A percentile compares a stretch with the other conserved stretches of the same genome.
Conservation (phyloP, 2,329 filamentous ascomycete genomes). For the Microcyclospora tardicrescens region DNA sequence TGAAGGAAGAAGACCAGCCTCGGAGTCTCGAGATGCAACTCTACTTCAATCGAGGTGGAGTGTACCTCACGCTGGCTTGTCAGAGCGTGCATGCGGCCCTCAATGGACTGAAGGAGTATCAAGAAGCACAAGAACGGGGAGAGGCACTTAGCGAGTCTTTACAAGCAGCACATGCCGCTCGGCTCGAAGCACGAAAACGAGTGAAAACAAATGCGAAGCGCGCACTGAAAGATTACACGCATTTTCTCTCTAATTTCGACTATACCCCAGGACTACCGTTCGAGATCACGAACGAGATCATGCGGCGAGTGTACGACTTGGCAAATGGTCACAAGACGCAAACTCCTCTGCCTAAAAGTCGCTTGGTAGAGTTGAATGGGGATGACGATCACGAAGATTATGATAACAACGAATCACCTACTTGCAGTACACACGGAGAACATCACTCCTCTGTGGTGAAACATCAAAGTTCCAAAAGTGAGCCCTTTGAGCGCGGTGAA, state of each 20-base stretch:
- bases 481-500: constrained; percentile 20
- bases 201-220: constrained; percentile 64
- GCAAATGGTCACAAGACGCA: constrained; percentile 32
- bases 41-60: constrained; percentile 60
- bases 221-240: constrained; percentile 60
- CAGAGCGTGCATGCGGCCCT: constrained; percentile 48
- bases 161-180: constrained; percentile 27
- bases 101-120: constrained; percentile 29
- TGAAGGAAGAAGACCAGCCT: constrained; percentile 55
- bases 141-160: constrained; percentile 32
- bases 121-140: constrained; percentile 17
- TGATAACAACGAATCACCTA: constrained; percentile 9
- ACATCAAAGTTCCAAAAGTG: constrained; percentile 16
- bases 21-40: constrained; percentile 63
- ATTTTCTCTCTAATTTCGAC: constrained; percentile 61
- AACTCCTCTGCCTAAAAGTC: constrained; percentile 17
- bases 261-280: constrained; percentile 61
- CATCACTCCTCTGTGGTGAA: constrained; percentile 32
- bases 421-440: not conserved
- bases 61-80: constrained; percentile 60
- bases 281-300: constrained; percentile 45
- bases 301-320: constrained; percentile 45
- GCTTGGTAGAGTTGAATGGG: constrained; percentile 15
- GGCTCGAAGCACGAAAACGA: constrained; percentile 50
- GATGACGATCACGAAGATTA: constrained; percentile 13